Percentiles rank a stretch among this genome's conserved stretches.
Conservation (phyloP, 2,329 filamentous ascomycete genomes). For the Fonsecaea pugnacius region DNA sequence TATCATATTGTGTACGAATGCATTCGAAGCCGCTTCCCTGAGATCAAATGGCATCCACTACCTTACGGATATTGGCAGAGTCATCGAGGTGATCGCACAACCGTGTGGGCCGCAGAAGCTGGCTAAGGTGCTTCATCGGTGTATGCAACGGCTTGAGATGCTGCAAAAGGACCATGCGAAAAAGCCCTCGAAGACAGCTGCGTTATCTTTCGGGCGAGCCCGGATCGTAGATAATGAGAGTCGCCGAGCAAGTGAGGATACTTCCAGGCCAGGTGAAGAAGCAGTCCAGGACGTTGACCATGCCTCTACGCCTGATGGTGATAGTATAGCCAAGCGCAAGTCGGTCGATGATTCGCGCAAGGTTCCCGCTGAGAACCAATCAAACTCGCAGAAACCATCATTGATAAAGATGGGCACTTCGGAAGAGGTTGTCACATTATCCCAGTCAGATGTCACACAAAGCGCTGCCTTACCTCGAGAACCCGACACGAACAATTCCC, state of each 20-base stretch:
- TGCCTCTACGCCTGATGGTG: not conserved
- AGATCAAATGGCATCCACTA: constrained; percentile 38
- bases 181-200: constrained; percentile 15
- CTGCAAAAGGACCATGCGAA: constrained; percentile 6
- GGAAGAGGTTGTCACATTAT: not conserved
- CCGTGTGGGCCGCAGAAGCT: constrained; percentile 50
- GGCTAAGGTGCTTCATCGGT: constrained; percentile 42
- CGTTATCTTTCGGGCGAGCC: constrained; percentile 16
- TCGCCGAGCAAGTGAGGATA: not conserved
- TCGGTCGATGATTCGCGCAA: not conserved
- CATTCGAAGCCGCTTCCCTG: constrained; percentile 43
- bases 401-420: not conserved
- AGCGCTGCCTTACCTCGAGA: not conserved
- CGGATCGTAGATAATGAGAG: not conserved
- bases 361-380: not conserved
- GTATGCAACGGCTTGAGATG: constrained; percentile 34
- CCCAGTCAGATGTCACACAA: not conserved
- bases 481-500: constrained; percentile 22
- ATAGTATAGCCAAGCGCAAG: not conserved
- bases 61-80: constrained; percentile 38
- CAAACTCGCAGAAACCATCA: not conserved
- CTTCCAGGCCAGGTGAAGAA: not conserved
- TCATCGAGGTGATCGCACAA: constrained; percentile 46
- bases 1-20: constrained; percentile 46
- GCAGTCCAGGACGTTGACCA: not conserved